Evolutionary conservation across 306 rosid genomes (phyloP), one percentile per base, ranked within the genome.

Genomic region (Oemleria cerasiformis): DNA sequence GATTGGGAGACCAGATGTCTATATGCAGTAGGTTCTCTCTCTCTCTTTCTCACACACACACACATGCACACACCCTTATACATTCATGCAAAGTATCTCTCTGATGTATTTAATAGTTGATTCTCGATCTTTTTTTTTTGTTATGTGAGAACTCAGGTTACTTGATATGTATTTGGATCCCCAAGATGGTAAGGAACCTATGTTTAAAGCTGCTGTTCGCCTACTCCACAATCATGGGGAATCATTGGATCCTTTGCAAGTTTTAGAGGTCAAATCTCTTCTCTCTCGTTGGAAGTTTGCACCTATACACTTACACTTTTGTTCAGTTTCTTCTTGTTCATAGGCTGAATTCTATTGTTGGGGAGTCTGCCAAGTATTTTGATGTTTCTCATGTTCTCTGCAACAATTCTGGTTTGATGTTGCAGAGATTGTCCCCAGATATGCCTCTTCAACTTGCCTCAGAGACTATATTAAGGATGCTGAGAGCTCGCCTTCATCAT

Each of bases 141-240:
- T 69, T 41, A 38, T 64, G 42, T 63, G 72, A 68, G 67, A 71
- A 78, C 19, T 70, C 85, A 94, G 99, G 88, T 86, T 94, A 77
- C 99, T 94, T 41, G 99, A 94, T 79, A 94, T 94, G 99, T 94
- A 94, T 88, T 84, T 94, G 90, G 92, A 91, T 84, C 97, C 99
- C 55, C 92, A 94, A 82, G 92, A 94, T 75, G 99, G 96, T 47
- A 94, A 91, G 81, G 97, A 94, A 71, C 99, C 99, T 73, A 94
- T 94, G 99, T 94, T 94, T 78, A 94, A 87, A 71, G 95, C 97
- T 77, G 97, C 99, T 70, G 97, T 94, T 81, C 92, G 97, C 80
- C 96, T 94, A 77, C 96, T 94, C 56, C 99, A 94, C 78, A 94
- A 94, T 81, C 97, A 91, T 78, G 99, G 99, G 79, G 99, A 94